A percentile compares a stretch with the other conserved stretches of the same genome.
Evolutionary conservation across 2,329 filamentous ascomycete genomes (phyloP).

Genomic region (Trichoderma harzianum): DNA sequence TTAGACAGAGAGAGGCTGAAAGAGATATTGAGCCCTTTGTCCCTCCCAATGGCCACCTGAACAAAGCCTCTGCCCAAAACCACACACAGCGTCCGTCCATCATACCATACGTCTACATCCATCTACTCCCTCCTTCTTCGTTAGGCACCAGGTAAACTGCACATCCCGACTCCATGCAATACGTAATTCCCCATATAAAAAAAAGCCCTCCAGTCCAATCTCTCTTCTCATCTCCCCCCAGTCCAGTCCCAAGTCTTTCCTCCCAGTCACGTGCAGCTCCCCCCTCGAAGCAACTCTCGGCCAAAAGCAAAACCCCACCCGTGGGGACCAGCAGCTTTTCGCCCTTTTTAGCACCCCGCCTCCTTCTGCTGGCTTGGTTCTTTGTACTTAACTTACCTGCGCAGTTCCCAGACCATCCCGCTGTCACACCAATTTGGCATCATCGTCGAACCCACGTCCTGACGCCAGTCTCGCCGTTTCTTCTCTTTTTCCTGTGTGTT

Average conservation of each 20-base stretch:
- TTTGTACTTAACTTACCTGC: background rate
- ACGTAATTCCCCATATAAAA: constrained; percentile 17
- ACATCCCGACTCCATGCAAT: background rate
- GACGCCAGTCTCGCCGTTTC: background rate
- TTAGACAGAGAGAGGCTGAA: background rate
- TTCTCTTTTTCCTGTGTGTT: background rate
- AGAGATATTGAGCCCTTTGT: background rate
- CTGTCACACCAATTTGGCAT: constrained; percentile 15
- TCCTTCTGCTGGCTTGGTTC: background rate
- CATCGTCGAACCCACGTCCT: background rate
- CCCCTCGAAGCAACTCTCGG: background rate
- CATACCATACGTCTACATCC: background rate
- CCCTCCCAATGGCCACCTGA: background rate
- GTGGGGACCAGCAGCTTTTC: constrained; percentile 9
- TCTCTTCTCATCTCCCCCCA: background rate
- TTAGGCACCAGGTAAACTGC: constrained; percentile 6
- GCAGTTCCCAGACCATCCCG: constrained; percentile 15
- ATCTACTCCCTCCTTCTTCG: background rate
- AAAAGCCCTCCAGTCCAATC: background rate
- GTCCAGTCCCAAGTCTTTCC: too few species aligned
- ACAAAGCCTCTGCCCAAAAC: background rate
- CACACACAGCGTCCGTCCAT: background rate
- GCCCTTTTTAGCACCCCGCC: constrained; percentile 17
- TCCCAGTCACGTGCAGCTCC: constrained; percentile 1
- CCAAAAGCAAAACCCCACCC: background rate